Base-by-base conservation (phyloP, 768 basidiomycete genomes). In the Russula sp. region DNA sequence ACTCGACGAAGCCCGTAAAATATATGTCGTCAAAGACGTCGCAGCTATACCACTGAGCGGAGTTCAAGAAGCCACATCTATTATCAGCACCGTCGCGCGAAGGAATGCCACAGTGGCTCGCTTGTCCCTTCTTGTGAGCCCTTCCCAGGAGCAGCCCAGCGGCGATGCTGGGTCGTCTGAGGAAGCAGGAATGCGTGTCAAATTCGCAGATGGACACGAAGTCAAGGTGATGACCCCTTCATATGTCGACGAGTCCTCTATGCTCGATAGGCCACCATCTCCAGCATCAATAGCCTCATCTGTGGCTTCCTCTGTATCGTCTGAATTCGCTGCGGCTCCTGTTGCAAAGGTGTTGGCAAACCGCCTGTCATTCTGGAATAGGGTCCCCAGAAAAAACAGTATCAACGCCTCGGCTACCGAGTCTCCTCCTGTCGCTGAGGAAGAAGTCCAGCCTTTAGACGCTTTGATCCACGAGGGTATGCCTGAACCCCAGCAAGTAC, bases 341-440 rank as follows among this genome's bases (percentile, higher is more conserved):
- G 77, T 91, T 10, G 81, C 83, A 48, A 87, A 84, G 68, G 80
- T 82, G 1, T 73, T 91, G 14, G 83, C 87, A 7, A 76, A 77
- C 10, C 81, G 86, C 37, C 75, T 91, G 49, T 89, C 89, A 1
- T 91, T 91, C 70, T 92, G 91, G 91, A 82, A 76, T 59, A 78
- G 81, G 55, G 71, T 85, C 20, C 82, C 86, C 10, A 83, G 79
- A 66, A 68, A 49, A 42, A 62, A 31, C 18, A 56, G 45, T 37
- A 8, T 34, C n/a, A 40, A 35, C 32, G 35, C 47, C 1, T 49
- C 27, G 13, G 20, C 59, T 18, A 34, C 22, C 14, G 52, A 58
- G 47, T 39, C 57, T 51, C 11, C 62, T 58, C 51, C 57, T 59
- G 44, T 65, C 13, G 61, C 55, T 10, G 67, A 64, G 9, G 68